Conservation (phyloP, 2,329 filamentous ascomycete species). For the Hypoxylon sp. region DNA sequence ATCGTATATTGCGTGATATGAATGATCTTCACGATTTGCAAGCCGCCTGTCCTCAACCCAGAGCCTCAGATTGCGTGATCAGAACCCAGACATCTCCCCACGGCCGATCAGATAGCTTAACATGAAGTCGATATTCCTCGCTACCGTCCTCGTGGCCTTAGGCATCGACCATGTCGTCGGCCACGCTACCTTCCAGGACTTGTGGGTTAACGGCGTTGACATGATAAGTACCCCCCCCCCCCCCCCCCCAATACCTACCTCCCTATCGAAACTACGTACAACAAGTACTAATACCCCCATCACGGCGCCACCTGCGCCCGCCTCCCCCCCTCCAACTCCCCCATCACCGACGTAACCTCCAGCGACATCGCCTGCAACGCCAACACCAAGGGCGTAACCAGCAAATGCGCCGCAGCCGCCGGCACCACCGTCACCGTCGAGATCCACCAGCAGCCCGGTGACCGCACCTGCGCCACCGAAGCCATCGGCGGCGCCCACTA, state of each 20-base stretch:
- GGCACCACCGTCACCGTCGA: conserved; percentile 65
- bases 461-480: conserved; percentile 54
- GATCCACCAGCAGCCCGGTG: conserved; percentile 62
- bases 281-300: conserved; percentile 42
- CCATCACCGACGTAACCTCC: conserved; percentile 59
- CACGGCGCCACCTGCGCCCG: conserved; percentile 60
- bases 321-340: conserved; percentile 62
- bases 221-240: conserved; percentile 42
- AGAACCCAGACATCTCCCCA: conserved; percentile 1
- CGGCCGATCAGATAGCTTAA: conserved; percentile 5
- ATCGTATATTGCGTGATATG: conserved; percentile 5
- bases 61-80: conserved; percentile 26
- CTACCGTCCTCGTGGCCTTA: conserved; percentile 48
- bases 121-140: conserved; percentile 54
- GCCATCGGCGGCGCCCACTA: conserved; percentile 60
- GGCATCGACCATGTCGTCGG: conserved; percentile 54
- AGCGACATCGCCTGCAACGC: conserved; percentile 59
- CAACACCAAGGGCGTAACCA: conserved; percentile 50
- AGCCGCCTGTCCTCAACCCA: conserved; percentile 17
- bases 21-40: conserved; percentile 25
- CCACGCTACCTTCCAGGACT: conserved; percentile 65
- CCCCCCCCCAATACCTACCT: not conserved
- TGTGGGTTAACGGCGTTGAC: conserved; percentile 62
- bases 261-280: too few relatives aligned
- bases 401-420: conserved; percentile 60